Base-by-base conservation (phyloP, 768 basidiomycete genomes). In the Suillus decipiens region DNA sequence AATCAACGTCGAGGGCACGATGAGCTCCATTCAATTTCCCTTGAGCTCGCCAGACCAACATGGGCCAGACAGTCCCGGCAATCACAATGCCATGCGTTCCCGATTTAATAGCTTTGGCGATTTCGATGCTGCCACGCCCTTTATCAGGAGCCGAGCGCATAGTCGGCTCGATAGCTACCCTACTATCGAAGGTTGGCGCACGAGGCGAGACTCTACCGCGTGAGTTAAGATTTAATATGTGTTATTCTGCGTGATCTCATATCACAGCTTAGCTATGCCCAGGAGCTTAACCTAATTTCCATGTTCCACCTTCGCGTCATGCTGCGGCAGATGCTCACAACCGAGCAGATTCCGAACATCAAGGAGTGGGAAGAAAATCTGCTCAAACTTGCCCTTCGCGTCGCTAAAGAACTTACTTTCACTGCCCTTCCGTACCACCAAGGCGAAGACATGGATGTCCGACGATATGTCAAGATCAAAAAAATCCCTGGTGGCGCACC, bases 401-500 rank as follows among this genome's bases (percentile, higher is more conserved):
- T 96, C 50, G 93, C 95, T 3, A 86, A 88, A 24, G 92, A 93
- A 61, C 80, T 96, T 63, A 90, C 92, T 0, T 93, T 95, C 72
- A 90, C 89, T 3, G 78, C 84, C 36, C 71, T 81, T 37, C 82
- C 84, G 10, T 88, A 93, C 66, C 84, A 89, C 6, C 89, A 93
- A 72, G 94, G 94, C 2, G 92, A 95, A 68, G 92, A 93, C 66
- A 95, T 98, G 88, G 97, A 99, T 74, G 90, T 97, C 28, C 83
- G 96, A 37, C 86, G 89, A 43, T 97, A 96, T 69, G 95, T 99
- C 54, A 98, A 98, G 78, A 96, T 99, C 76, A 99, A 99, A 81
- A 96, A 96, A 77, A 90, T 99, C 17, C 96, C 97, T 0, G 97
- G 97, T 28, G 97, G 97, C 5, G 80, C 85, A 42, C 95, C 96